Evolutionary conservation across 2,329 filamentous ascomycete genomes (phyloP), one percentile per base, ranked within the genome.

Genomic region (Lizonia empirigonia): DNA sequence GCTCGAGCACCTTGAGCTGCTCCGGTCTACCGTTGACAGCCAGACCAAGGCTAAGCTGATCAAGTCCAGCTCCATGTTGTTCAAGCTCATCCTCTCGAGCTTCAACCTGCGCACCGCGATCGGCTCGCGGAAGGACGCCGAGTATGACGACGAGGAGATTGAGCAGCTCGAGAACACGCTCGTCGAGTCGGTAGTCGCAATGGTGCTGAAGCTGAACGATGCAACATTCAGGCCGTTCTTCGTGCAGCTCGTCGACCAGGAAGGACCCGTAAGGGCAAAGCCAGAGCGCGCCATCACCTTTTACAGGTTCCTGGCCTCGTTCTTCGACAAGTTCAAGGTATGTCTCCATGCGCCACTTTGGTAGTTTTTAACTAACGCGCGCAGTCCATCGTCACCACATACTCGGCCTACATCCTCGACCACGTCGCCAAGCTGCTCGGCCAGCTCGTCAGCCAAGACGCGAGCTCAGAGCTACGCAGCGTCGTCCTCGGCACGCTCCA

Each of bases 171-270:
- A 96, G 68, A 76, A 77, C 2, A 77, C 79, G 1, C 58, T 90
- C 59, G 88, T 90, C 68, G 83, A 87, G 8, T 85, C 88, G 10
- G 84, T 87, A 0, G 83, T 99, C 52, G 89, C 91, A 73, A 94
- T 97, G 86, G 89, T 96, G 45, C 91, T 96, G 78, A 97, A 97
- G 79, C 83, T 99, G 55, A 97, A 97, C 75, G 94, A 99, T 69
- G 87, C 89, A 1, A 85, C 89, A 0, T 99, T 99, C 84, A 83
- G 92, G 10, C 95, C 94, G 1, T 85, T 99, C 56, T 99, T 97
- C 77, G 82, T 86, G 13, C 85, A 88, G 58, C 78, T 97, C n/a
- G 80, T 95, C 36, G 90, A 96, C 50, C 97, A 92, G 89, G 83
- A 65, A 56, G 58, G 59, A 5, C 58, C 67, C 1, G 44, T 57